These are phyloP conservation scores for Saturnispora kantuleensis DNA, from an alignment of 805 yeast genomes.

Conservation along the genomic window DNA sequence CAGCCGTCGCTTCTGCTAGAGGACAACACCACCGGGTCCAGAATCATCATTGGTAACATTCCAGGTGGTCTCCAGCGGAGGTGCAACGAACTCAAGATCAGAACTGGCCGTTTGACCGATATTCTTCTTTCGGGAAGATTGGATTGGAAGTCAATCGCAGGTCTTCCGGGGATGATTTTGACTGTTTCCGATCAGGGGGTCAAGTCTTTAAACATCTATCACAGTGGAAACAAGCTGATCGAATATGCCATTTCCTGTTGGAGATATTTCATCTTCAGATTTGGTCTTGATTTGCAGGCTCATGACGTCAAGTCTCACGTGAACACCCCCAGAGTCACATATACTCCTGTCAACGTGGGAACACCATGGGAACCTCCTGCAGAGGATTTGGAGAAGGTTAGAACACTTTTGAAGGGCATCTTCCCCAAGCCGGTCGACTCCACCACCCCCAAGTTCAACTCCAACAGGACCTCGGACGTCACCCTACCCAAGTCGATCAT, in stretches of 20 bases:
- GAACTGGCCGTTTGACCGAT: slow-evolving; percentile 47
- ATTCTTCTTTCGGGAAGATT: slow-evolving; percentile 73
- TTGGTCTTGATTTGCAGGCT: slow-evolving; percentile 44
- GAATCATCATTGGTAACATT: slow-evolving; percentile 66
- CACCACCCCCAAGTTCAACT: slow-evolving; percentile 7
- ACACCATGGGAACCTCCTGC: background rate
- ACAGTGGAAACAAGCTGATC: slow-evolving; percentile 35
- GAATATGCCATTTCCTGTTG: slow-evolving; percentile 64
- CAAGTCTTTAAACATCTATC: slow-evolving; percentile 43
- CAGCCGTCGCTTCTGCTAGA: slow-evolving; percentile 47
- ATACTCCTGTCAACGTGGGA: slow-evolving; percentile 17
- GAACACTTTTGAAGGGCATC: slow-evolving; percentile 12
- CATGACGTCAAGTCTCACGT: slow-evolving; percentile 11
- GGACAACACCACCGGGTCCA: slow-evolving; percentile 39
- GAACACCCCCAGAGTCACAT: slow-evolving; percentile 12
- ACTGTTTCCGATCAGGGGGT: slow-evolving; percentile 75
- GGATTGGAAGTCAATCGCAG: slow-evolving; percentile 76
- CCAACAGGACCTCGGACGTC: slow-evolving; percentile 16
- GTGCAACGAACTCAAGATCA: slow-evolving; percentile 49
- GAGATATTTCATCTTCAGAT: slow-evolving; percentile 79
- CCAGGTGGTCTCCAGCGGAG: slow-evolving; percentile 84
- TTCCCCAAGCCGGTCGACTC: slow-evolving; percentile 17
- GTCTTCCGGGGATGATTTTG: slow-evolving; percentile 80
- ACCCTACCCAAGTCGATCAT: slow-evolving; percentile 19
- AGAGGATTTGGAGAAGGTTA: slow-evolving; percentile 8